These are phyloP conservation scores for Phylloporus sp. DNA, from an alignment of 768 basidiomycete species.

Conservation along the genomic window DNA sequence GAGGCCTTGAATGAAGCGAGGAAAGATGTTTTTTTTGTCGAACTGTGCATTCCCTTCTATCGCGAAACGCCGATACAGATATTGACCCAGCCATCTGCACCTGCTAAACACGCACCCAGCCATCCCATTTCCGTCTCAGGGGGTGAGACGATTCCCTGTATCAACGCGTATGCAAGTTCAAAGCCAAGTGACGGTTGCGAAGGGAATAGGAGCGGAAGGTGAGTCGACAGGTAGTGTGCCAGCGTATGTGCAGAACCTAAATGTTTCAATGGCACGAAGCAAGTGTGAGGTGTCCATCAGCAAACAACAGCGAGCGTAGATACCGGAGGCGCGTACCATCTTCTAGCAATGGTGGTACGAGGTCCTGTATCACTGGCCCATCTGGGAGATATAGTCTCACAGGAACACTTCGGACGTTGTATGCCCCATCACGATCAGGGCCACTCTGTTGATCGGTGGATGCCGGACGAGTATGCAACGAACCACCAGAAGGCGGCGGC, in stretches of 20 bases:
- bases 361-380: conserved; percentile 87
- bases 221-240: conserved; percentile 58
- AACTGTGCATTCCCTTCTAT: conserved; percentile 9
- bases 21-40: not conserved
- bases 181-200: conserved; percentile 38
- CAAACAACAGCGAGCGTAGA: not conserved
- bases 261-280: not conserved
- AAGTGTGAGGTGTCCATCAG: not conserved
- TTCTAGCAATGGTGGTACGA: conserved; percentile 73
- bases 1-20: not conserved
- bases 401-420: conserved; percentile 84
- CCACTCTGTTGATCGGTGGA: conserved; percentile 54
- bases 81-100: conserved; percentile 94
- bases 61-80: conserved; percentile 68
- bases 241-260: conserved; percentile 74
- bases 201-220: conserved; percentile 80
- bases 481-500: conserved; percentile 48
- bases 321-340: conserved; percentile 53
- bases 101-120: conserved; percentile 88
- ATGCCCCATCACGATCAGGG: conserved; percentile 77
- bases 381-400: conserved; percentile 86
- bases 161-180: conserved; percentile 69
- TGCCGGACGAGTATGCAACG: conserved; percentile 60
- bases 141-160: conserved; percentile 84
- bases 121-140: conserved; percentile 89